Evolutionary conservation across 805 yeast genomes (phyloP).

Genomic region (Suhomyces faveliae): DNA sequence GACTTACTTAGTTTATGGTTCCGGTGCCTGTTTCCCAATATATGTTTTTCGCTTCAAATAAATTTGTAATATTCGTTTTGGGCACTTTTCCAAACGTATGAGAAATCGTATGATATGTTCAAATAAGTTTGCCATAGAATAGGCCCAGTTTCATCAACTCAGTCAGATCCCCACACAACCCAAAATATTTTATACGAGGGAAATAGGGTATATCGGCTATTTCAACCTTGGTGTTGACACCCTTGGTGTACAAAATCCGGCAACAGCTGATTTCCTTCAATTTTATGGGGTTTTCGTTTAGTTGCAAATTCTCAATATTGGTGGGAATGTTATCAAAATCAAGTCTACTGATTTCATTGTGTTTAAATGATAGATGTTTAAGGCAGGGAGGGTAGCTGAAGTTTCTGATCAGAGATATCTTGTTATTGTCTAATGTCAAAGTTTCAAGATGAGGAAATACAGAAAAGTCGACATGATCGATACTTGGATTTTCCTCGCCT

Average conservation of each 20-base stretch:
- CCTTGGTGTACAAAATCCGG: conserved; percentile 1
- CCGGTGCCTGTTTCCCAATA: not conserved
- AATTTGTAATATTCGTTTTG: not conserved
- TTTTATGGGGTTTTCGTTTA: conserved; percentile 5
- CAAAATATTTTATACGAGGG: conserved; percentile 10
- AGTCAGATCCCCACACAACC: conserved; percentile 10
- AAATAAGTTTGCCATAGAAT: not conserved
- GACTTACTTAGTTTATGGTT: not conserved
- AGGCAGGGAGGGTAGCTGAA: conserved; percentile 8
- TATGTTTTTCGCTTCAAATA: not conserved
- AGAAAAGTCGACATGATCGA: not conserved
- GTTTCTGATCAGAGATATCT: conserved; percentile 7
- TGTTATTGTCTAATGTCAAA: conserved; percentile 9
- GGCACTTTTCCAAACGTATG: not conserved
- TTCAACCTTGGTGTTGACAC: not conserved
- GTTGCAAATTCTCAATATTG: conserved; percentile 1
- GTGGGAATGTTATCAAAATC: conserved; percentile 7
- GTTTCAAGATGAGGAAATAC: conserved; percentile 6
- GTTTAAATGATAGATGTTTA: conserved; percentile 4
- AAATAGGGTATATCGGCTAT: conserved; percentile 8
- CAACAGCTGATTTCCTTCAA: not conserved
- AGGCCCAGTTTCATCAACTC: conserved; percentile 11
- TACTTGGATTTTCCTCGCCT: not conserved
- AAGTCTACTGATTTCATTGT: conserved; percentile 8
- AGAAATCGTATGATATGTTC: too few relatives aligned